Evolutionary conservation across 306 rosid genomes (phyloP), one percentile per base, ranked within the genome.

Genomic region (Prunus kanzakura): DNA sequence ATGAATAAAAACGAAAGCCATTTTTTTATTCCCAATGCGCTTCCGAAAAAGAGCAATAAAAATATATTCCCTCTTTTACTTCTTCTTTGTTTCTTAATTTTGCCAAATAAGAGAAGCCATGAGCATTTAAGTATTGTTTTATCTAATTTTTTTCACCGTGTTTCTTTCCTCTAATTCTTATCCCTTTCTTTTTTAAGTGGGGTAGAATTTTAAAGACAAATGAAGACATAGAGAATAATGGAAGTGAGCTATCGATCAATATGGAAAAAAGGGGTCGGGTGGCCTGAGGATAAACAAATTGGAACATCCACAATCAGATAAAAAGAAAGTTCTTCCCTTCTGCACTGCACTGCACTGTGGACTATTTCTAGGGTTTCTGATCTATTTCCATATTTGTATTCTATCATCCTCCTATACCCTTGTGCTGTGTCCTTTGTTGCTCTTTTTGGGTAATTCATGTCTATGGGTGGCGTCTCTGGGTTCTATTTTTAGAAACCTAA

Each of bases 311-410:
- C 71, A 20, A 50, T 52, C 23, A 19, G 14, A 56, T 13, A 81
- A 16, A 25, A 63, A 16, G 10, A 29, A 50, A 43, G 6, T 49
- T 11, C 20, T 77, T 43, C 52, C 5, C 38, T 32, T 32, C 38
- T 4, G 38, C 35, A 23, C 27, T 25, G 27, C 27, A 32, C 38
- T 47, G 38, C 78, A 15, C 64, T 32, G 11, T 20, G 50, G 76
- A 47, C 56, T 72, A 41, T 22, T 49, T 73, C 81, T 80, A 82
- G 87, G 87, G 93, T 82, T 86, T 84, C 83, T 75, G 74, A 54
- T 47, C 65, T 43, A 63, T 47, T 67, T 47, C 72, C 60, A 13
- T 72, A 23, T 52, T 29, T 74, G 50, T 51, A 41, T 20, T 25
- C 65, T 3, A 10, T 61, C 38, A 14, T 2, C 43, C 3, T 63